A percentile compares a stretch with the other conserved stretches of the same genome.
Conservation (phyloP, 352 stramenopile species). For the Globisporangium takayamanum region DNA sequence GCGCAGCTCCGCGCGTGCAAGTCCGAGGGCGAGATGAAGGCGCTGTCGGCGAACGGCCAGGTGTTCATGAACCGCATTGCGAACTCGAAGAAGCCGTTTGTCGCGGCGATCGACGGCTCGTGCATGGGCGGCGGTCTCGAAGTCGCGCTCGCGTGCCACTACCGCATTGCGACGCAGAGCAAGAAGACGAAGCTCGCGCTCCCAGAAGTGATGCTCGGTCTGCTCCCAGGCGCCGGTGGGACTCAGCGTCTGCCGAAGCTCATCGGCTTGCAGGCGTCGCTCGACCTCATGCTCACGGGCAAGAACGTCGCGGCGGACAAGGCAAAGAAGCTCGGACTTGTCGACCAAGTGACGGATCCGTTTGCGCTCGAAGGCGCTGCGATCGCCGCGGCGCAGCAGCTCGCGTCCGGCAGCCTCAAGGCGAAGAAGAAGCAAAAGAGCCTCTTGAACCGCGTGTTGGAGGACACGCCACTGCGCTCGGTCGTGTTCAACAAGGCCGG, state of each 20-base stretch:
- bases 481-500: slow-evolving; percentile 93
- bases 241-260: slow-evolving; percentile 95
- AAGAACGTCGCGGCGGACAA: slow-evolving; percentile 95
- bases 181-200: slow-evolving; percentile 96
- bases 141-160: slow-evolving; percentile 96
- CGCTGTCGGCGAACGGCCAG: slow-evolving; percentile 90
- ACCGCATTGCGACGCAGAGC: slow-evolving; percentile 93
- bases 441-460: slow-evolving; percentile 85
- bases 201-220: slow-evolving; percentile 95
- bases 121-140: slow-evolving; percentile 96
- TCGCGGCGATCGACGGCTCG: slow-evolving; percentile 95
- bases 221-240: slow-evolving; percentile 96
- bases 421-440: slow-evolving; percentile 88
- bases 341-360: slow-evolving; percentile 92
- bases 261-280: slow-evolving; percentile 88
- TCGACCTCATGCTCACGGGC: slow-evolving; percentile 98
- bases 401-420: slow-evolving; percentile 91
- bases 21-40: slow-evolving; percentile 89
- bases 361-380: slow-evolving; percentile 89
- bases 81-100: slow-evolving; percentile 91
- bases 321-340: slow-evolving; percentile 96
- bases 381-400: slow-evolving; percentile 82
- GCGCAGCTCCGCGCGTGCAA: slow-evolving; percentile 88
- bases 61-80: slow-evolving; percentile 90
- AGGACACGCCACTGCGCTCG: slow-evolving; percentile 92